phyloP scores from a whole-genome alignment of 1,284 basidiomycete genomes.

The Schizopora paradoxa region DNA sequence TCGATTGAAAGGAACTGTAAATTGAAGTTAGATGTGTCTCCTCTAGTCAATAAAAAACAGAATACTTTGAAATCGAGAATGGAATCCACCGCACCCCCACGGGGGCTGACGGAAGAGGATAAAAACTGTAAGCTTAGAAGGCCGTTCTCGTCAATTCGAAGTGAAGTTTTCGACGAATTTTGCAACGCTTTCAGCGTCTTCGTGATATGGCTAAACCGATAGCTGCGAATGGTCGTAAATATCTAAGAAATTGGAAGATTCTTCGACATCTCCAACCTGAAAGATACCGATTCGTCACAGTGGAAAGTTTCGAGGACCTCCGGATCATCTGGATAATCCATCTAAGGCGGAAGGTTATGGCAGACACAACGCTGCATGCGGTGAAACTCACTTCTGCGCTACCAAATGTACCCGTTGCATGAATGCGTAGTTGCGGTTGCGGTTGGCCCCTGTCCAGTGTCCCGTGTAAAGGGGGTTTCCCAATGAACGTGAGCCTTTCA shows the following conservation, averaged over 20 bases:
- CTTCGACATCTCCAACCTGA: slow-evolving; percentile 50
- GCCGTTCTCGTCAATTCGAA: slow-evolving; percentile 78
- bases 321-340: slow-evolving; percentile 89
- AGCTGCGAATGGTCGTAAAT: slow-evolving; percentile 42
- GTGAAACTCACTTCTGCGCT: slow-evolving; percentile 64
- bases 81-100: slow-evolving; percentile 43
- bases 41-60: too few relatives aligned
- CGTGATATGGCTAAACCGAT: slow-evolving; percentile 70
- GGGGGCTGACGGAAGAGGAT: slow-evolving; percentile 60
- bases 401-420: slow-evolving; percentile 75
- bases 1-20: slow-evolving; percentile 16
- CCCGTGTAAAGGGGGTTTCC: slow-evolving; percentile 48
- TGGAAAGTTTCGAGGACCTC: slow-evolving; percentile 88
- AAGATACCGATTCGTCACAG: slow-evolving; percentile 61
- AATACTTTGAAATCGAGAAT: slow-evolving; percentile 83
- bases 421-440: slow-evolving; percentile 62
- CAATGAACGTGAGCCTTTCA: slow-evolving; percentile 78
- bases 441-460: slow-evolving; percentile 24
- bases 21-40: too few relatives aligned
- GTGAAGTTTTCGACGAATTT: slow-evolving; percentile 77
- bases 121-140: slow-evolving; percentile 83
- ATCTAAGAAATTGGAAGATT: neutral
- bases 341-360: slow-evolving; percentile 41
- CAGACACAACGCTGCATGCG: neutral
- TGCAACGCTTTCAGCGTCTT: slow-evolving; percentile 70